phyloP scores from a whole-genome alignment of 2,329 filamentous ascomycete species.

The Alternaria tenuissima region DNA sequence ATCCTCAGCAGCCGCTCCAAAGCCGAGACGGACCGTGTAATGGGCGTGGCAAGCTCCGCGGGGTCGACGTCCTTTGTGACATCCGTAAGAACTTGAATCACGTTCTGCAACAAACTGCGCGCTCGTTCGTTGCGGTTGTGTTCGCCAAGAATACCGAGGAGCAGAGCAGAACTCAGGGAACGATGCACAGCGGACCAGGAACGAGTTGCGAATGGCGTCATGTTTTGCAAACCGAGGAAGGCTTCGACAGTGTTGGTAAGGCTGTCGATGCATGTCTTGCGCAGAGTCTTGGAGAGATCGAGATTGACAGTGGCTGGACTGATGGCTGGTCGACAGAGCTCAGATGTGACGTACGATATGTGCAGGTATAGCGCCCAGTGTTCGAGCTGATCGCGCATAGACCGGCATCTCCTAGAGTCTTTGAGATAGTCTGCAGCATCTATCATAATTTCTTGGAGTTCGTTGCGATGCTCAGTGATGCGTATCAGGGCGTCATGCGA shows the following conservation, averaged over 20 bases:
- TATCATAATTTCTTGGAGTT: conserved; percentile 65
- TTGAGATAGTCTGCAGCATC: conserved; percentile 66
- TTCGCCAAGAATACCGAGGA: conserved; percentile 57
- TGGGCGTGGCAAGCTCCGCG: conserved; percentile 57
- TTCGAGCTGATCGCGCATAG: conserved; percentile 64
- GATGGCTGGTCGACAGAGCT: conserved; percentile 68
- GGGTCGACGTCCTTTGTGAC: conserved; percentile 58
- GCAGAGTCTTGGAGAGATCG: conserved; percentile 58
- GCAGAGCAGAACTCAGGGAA: conserved; percentile 55
- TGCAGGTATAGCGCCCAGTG: conserved; percentile 69
- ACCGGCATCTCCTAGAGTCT: conserved; percentile 59
- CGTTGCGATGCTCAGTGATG: conserved; percentile 65
- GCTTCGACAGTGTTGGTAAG: conserved; percentile 66
- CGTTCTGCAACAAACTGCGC: conserved; percentile 55
- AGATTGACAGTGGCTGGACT: conserved; percentile 58
- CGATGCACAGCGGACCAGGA: conserved; percentile 56
- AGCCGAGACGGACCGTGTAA: conserved; percentile 57
- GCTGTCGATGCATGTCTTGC: conserved; percentile 64
- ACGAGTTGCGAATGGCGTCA: conserved; percentile 56
- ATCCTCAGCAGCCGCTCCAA: conserved; percentile 54
- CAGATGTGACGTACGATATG: conserved; percentile 68
- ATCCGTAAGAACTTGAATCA: conserved; percentile 57
- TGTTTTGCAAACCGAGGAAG: conserved; percentile 66
- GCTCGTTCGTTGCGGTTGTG: conserved; percentile 56
- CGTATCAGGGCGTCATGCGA: conserved; percentile 62